Evolutionary conservation across 176 grass and related monocot genomes (phyloP), one percentile per base, ranked within the genome.

Genomic region (Oryza nivara): DNA sequence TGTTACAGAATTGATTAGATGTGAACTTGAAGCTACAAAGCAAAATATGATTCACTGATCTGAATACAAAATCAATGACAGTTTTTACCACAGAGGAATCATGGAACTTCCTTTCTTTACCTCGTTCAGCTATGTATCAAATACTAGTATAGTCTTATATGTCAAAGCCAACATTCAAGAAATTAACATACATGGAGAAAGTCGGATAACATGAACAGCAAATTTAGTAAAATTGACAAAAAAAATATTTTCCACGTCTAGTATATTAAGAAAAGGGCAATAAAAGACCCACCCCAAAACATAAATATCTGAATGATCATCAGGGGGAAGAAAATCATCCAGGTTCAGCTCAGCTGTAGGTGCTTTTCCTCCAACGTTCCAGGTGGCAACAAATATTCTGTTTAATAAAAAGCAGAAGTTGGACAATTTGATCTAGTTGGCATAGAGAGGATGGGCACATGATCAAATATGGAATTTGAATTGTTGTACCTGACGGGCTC

Each of bases 341-440:
- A 90, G 65, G 85, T 92, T 89, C 75, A 97, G 65, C 51, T 83
- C 89, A 88, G 88, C 73, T 79, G 80, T 73, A 65, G 95, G 95
- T 66, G 91, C n/a, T 83, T 95, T 97, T 69, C 95, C 95, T 82
- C 91, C 95, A 78, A 95, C 95, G 48, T 97, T 97, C 95, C 95
- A 97, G 74, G 95, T 97, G 56, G 95, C 84, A 15, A 95, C 95
- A 74, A 97, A 93, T 90, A 97, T 78, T 81, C 95, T 97, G 81
- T 60, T 71, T 23, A 82, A 73, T 11, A n/a, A 28, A 35, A 82
- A 82, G 11, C 41, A 70, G 28, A 72, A 65, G 54, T 20, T 79
- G 12, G 43, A 86, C 13, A 83, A 22, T 63, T 73, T 61, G 17
- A 25, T 22, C 14, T 16, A 8, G 2, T 76, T 79, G 40, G 74